Evolutionary conservation across 768 basidiomycete genomes (phyloP).

Genomic region (Panellus pusillus): DNA sequence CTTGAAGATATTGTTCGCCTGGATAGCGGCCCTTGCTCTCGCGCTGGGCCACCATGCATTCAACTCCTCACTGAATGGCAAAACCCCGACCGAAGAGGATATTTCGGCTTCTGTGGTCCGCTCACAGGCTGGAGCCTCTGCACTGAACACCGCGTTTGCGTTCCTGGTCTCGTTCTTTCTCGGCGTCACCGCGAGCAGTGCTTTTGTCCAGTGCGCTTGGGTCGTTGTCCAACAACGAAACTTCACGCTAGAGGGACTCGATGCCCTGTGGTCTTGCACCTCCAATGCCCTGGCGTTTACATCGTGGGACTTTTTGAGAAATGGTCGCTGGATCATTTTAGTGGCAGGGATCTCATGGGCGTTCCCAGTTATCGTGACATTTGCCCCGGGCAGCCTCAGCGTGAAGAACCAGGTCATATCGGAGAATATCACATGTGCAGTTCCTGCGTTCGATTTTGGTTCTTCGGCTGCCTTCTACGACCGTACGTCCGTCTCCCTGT

Average conservation of each 20-base stretch:
- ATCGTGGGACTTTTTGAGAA: slow-evolving; percentile 3
- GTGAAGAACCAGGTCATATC: background rate
- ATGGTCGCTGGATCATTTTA: background rate
- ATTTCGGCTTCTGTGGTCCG: background rate
- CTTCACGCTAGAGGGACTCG: slow-evolving; percentile 6
- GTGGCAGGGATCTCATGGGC: background rate
- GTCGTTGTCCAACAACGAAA: background rate
- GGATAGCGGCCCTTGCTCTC: background rate
- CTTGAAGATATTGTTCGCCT: background rate
- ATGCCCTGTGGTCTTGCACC: slow-evolving; percentile 12
- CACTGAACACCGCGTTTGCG: slow-evolving; percentile 5
- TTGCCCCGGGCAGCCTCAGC: slow-evolving; percentile 5
- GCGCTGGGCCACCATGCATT: slow-evolving; percentile 7
- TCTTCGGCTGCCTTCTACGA: slow-evolving; percentile 1
- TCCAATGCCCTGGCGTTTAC: slow-evolving; percentile 1
- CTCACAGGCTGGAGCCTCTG: slow-evolving; percentile 10
- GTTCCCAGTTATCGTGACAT: slow-evolving; percentile 12
- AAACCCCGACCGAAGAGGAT: background rate
- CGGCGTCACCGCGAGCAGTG: slow-evolving; percentile 1
- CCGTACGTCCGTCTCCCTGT: background rate
- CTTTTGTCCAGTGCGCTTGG: slow-evolving; percentile 10
- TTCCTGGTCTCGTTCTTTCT: slow-evolving; percentile 7
- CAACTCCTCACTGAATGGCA: slow-evolving; percentile 1
- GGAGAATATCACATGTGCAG: background rate
- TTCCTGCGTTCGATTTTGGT: slow-evolving; percentile 6